Percentiles rank a stretch among this genome's conserved stretches.
phyloP scores from a whole-genome alignment of 768 basidiomycete species.

The Boletus pseudopeckii region DNA sequence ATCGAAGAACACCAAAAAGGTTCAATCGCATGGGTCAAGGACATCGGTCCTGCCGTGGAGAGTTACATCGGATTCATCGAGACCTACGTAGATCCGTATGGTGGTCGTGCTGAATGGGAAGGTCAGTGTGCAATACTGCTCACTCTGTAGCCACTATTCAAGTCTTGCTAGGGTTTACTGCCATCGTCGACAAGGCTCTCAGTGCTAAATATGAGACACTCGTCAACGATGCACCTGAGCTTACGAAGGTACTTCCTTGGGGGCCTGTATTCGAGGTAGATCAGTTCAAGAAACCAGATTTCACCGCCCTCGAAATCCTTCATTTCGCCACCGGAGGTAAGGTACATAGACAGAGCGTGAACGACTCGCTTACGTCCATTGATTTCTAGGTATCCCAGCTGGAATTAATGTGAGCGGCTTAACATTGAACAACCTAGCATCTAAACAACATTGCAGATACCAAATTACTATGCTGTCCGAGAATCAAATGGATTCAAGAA shows the following conservation, averaged over 20 bases:
- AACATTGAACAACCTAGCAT: not conserved
- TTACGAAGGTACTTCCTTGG: constrained; percentile 84
- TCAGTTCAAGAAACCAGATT: constrained; percentile 81
- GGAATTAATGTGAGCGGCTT: constrained; percentile 68
- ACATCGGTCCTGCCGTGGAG: constrained; percentile 84
- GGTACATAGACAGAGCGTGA: constrained; percentile 2
- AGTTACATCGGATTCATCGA: constrained; percentile 86
- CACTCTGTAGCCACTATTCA: not conserved
- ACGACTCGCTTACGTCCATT: not conserved
- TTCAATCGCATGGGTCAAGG: constrained; percentile 80
- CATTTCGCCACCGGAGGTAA: constrained; percentile 80
- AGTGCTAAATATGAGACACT: constrained; percentile 79
- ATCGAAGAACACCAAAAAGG: constrained; percentile 77
- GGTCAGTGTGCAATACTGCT: constrained; percentile 37
- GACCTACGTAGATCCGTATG: constrained; percentile 87
- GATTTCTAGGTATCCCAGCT: constrained; percentile 64
- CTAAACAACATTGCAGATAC: constrained; percentile 46
- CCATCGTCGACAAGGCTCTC: constrained; percentile 81
- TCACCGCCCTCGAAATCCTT: constrained; percentile 80
- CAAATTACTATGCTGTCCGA: constrained; percentile 84
- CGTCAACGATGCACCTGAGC: constrained; percentile 70
- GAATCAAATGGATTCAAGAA: constrained; percentile 87
- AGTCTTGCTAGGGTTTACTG: constrained; percentile 66
- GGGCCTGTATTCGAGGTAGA: constrained; percentile 66
- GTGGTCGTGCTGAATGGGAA: constrained; percentile 92